phyloP scores from a whole-genome alignment of 2,329 filamentous ascomycete species.

The Ophioceras dolichostomum region DNA sequence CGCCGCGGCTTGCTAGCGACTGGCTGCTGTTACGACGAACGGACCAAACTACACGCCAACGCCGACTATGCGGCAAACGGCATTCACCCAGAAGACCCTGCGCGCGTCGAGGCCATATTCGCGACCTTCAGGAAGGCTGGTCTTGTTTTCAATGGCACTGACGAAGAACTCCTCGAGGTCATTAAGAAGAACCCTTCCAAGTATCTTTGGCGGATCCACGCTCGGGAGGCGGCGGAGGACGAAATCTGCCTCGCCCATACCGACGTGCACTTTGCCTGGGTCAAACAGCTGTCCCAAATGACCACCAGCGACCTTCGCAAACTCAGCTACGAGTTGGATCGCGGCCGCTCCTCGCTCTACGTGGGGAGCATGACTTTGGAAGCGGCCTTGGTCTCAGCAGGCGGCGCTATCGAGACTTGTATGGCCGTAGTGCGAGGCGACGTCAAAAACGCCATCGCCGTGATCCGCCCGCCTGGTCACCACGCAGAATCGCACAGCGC shows the following conservation, averaged over 20 bases:
- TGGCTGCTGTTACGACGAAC: constrained; percentile 78
- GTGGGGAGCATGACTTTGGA: constrained; percentile 73
- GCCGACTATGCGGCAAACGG: constrained; percentile 60
- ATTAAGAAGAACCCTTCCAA: constrained; percentile 41
- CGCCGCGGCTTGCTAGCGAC: constrained; percentile 48
- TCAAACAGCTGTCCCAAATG: constrained; percentile 43
- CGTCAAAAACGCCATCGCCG: constrained; percentile 89
- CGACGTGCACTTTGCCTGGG: constrained; percentile 66
- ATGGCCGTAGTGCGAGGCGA: constrained; percentile 73
- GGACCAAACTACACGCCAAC: constrained; percentile 94
- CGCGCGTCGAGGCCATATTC: constrained; percentile 88
- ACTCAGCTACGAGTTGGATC: constrained; percentile 48
- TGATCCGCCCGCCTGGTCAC: constrained; percentile 90
- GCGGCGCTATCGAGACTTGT: constrained; percentile 91
- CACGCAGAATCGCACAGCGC: constrained; percentile 79
- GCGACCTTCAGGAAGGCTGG: constrained; percentile 74
- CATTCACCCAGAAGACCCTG: constrained; percentile 87
- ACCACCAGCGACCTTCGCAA: constrained; percentile 54
- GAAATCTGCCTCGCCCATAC: constrained; percentile 77
- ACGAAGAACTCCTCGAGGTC: constrained; percentile 38
- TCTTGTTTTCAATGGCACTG: constrained; percentile 53
- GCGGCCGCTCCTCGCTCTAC: constrained; percentile 65
- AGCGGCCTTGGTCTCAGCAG: constrained; percentile 73
- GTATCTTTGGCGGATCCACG: constrained; percentile 66
- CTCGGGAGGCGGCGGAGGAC: constrained; percentile 61